Evolutionary conservation across 805 yeast species (phyloP).

Genomic region (Suhomyces tanzawaensis): DNA sequence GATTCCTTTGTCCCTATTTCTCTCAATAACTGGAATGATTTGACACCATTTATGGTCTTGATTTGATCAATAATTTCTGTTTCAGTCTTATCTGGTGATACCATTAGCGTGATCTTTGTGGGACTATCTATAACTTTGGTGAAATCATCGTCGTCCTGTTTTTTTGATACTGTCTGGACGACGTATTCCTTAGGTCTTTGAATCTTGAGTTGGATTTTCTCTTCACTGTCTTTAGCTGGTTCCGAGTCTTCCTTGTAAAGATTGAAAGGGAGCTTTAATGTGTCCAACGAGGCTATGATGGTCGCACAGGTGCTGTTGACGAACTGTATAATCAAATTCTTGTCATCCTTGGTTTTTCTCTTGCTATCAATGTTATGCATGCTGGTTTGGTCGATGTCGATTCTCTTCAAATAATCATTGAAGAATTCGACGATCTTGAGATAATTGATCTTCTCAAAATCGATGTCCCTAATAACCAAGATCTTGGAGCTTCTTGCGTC

Average conservation of each 20-base stretch:
- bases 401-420: slow-evolving; percentile 42
- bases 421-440: slow-evolving; percentile 43
- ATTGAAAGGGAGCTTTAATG: slow-evolving; percentile 26
- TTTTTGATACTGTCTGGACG: slow-evolving; percentile 24
- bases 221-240: slow-evolving; percentile 9
- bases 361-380: slow-evolving; percentile 31
- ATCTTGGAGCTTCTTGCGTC: slow-evolving; percentile 35
- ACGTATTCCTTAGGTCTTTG: slow-evolving; percentile 37
- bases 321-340: slow-evolving; percentile 49
- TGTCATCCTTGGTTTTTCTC: slow-evolving; percentile 36
- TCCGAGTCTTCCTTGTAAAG: slow-evolving; percentile 24
- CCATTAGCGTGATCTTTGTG: slow-evolving; percentile 45
- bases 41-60: slow-evolving; percentile 38
- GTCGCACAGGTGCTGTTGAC: slow-evolving; percentile 55
- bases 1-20: slow-evolving; percentile 51
- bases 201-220: slow-evolving; percentile 13
- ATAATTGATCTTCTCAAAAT: slow-evolving; percentile 32
- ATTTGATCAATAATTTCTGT: slow-evolving; percentile 44
- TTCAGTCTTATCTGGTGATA: slow-evolving; percentile 46
- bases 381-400: slow-evolving; percentile 41
- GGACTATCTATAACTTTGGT: slow-evolving; percentile 41
- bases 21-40: slow-evolving; percentile 41
- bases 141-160: slow-evolving; percentile 20
- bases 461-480: slow-evolving; percentile 30
- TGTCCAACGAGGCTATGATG: slow-evolving; percentile 42